Conservation (phyloP, 2,329 filamentous ascomycete genomes). For the Cladosporium phlei region DNA sequence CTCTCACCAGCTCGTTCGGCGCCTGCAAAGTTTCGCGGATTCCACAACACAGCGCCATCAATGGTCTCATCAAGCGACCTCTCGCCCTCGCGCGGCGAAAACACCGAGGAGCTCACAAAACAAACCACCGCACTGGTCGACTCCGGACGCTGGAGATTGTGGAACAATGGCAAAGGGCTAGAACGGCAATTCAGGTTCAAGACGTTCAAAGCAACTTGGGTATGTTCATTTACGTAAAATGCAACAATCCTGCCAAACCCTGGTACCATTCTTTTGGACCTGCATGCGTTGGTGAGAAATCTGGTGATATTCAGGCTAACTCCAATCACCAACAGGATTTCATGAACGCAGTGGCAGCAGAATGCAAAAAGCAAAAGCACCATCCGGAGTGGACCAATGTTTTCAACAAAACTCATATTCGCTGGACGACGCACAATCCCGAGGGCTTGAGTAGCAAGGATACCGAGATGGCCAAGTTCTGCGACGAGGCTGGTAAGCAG, state of each 20-base stretch:
- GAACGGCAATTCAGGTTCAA: constrained; percentile 36
- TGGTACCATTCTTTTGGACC: no score
- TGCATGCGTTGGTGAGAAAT: no score
- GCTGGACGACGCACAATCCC: constrained; percentile 69
- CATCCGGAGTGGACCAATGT: constrained; percentile 76
- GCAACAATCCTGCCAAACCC: no score
- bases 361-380: constrained; percentile 65
- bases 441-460: constrained; percentile 62
- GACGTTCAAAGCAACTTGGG: constrained; percentile 37
- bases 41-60: constrained; percentile 7
- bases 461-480: constrained; percentile 56
- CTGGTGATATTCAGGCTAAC: no score
- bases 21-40: neutral
- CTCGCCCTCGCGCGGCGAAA: constrained; percentile 21
- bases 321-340: constrained; percentile 53
- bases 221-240: no score
- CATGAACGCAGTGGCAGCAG: constrained; percentile 65
- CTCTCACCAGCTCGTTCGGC: neutral
- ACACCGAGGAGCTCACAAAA: constrained; percentile 15
- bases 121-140: constrained; percentile 26
- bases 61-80: constrained; percentile 19
- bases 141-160: constrained; percentile 30
- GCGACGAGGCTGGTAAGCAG: constrained; percentile 45
- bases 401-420: constrained; percentile 65
- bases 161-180: constrained; percentile 30